Base-by-base conservation (phyloP, 2,329 filamentous ascomycete genomes). In the Colletotrichum euphorbiae region DNA sequence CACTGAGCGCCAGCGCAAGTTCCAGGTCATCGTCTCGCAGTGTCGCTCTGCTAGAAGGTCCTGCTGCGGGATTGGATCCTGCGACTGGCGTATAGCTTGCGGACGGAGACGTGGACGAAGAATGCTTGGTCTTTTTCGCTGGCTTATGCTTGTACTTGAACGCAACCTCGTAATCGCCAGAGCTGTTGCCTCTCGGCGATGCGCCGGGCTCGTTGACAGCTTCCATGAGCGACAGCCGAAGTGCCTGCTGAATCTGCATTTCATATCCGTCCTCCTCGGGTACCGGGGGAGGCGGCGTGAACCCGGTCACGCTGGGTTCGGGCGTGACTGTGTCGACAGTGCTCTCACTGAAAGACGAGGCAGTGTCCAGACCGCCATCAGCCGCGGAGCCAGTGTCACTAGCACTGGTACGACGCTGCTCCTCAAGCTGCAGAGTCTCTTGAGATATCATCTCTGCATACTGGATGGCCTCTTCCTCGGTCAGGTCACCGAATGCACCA, bases 381-480 rank as follows among this genome's bases (percentile, higher is more conserved):
- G 81, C 83, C 36, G 83, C 77, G 3, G 86, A 88, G 57, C 84
- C 82, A 4, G 80, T 80, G 67, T 85, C 83, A 69, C 81, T 84
- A 52, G 78, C 83, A 69, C 84, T 87, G 33, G 80, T 79, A 6
- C 87, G 84, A 5, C 84, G 84, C 72, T 86, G 83, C 76, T 89
- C 85, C 31, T 90, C 87, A n/a, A 80, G 73, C 42, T 82, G 76
- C 66, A 86, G 89, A 0, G 85, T 79, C 74, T 91, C 89, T 69
- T 89, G 83, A 0, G 89, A 91, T 6, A 91, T 81, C 82, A 91
- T 88, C 74, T 89, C 87, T 0, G 88, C 89, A 72, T 91, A 91
- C 38, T 81, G 83, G 19, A 91, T 70, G 17, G 89, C 86, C 73
- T 91, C 89, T 72, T 91, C 88, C 71, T 91, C 89, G 2, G 84